phyloP scores from a whole-genome alignment of 148 eudicot genomes.

The Persicaria maculosa region DNA sequence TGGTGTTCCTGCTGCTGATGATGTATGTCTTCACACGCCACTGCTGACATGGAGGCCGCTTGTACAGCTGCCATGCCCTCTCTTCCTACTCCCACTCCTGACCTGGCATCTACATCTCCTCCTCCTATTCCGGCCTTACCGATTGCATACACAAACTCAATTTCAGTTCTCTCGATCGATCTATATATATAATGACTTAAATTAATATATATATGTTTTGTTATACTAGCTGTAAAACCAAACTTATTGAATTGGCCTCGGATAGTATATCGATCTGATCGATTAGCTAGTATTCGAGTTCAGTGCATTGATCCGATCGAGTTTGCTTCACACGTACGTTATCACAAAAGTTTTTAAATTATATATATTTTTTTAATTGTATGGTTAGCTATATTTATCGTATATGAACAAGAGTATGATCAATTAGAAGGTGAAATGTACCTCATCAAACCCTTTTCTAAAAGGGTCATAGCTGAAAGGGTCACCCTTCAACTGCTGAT shows the following conservation, averaged over 20 bases:
- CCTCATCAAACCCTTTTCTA: slow-evolving; percentile 67
- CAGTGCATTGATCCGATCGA: too few relatives aligned
- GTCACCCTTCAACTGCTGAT: slow-evolving; percentile 63
- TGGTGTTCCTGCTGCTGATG: slow-evolving; percentile 27
- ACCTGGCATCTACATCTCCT: not conserved
- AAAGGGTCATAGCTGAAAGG: slow-evolving; percentile 49
- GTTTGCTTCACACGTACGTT: not conserved
- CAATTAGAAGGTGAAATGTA: slow-evolving; percentile 11
- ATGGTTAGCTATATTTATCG: too few relatives aligned
- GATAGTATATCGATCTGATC: too few relatives aligned
- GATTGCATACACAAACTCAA: not conserved
- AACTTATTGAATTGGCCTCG: too few relatives aligned
- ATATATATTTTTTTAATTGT: too few relatives aligned
- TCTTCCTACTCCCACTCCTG: not conserved
- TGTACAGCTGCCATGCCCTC: not conserved
- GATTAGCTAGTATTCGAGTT: too few relatives aligned
- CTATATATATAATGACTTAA: too few relatives aligned
- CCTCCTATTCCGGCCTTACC: not conserved
- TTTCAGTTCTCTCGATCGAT: too few relatives aligned
- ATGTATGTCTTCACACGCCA: slow-evolving; percentile 9
- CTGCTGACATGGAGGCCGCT: not conserved
- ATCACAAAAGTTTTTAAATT: too few relatives aligned
- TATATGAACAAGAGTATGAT: too few relatives aligned
- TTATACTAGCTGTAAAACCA: too few relatives aligned
- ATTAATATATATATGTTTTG: too few relatives aligned